A percentile compares a stretch with the other conserved stretches of the same genome.
Evolutionary conservation across 352 stramenopile genomes (phyloP).

Genomic region (Phytopythium helicoides): DNA sequence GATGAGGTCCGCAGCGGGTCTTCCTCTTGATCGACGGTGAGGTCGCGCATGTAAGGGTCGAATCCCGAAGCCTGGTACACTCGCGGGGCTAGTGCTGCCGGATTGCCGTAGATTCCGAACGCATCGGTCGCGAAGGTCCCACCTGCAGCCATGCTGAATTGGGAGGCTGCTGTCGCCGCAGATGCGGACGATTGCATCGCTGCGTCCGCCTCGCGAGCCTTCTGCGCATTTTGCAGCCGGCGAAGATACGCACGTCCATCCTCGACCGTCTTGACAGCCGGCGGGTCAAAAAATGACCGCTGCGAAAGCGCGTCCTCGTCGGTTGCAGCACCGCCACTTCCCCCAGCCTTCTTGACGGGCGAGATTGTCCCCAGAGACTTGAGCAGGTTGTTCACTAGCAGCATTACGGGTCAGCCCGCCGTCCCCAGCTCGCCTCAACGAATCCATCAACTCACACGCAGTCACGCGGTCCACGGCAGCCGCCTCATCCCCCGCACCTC

Average conservation of each 20-base stretch:
- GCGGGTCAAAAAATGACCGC: conserved; percentile 75
- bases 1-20: conserved; percentile 75
- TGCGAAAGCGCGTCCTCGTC: conserved; percentile 9
- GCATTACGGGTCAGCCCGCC: not conserved
- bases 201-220: conserved; percentile 49
- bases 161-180: conserved; percentile 15
- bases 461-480: conserved; percentile 25
- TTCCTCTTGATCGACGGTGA: conserved; percentile 57
- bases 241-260: conserved; percentile 74
- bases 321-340: not conserved
- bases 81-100: conserved; percentile 56
- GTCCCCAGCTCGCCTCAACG: too few species aligned
- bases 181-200: conserved; percentile 32
- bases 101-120: conserved; percentile 67
- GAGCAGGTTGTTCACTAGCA: conserved; percentile 59
- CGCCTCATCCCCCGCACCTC: conserved; percentile 8
- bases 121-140: conserved; percentile 46
- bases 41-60: conserved; percentile 61
- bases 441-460: conserved; percentile 26
- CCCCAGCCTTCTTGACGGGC: conserved; percentile 34
- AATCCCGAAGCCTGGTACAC: conserved; percentile 86
- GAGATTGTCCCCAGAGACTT: conserved; percentile 52
- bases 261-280: conserved; percentile 62
- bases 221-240: conserved; percentile 50
- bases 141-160: conserved; percentile 37